Conservation (phyloP, 257 asterid genomes). For the Thymus mandschuricus region DNA sequence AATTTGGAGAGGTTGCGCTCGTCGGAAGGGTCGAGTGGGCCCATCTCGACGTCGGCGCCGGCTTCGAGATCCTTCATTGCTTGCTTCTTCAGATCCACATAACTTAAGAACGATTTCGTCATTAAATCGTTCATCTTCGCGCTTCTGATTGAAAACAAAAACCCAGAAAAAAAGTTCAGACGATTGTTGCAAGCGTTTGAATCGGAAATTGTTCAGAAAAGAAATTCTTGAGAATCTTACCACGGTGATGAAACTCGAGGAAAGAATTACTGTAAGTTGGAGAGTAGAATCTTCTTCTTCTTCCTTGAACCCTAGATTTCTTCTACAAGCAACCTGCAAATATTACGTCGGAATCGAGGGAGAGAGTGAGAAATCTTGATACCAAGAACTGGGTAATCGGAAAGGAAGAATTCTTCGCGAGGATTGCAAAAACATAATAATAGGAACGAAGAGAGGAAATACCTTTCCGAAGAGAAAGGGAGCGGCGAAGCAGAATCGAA, state of each 20-base stretch:
- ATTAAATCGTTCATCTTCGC: conserved; percentile 75
- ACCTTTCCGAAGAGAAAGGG: conserved; percentile 31
- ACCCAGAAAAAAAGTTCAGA: background rate
- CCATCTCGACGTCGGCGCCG: conserved; percentile 65
- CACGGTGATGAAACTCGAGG: conserved; percentile 27
- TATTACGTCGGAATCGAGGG: conserved; percentile 11
- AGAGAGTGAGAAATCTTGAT: background rate
- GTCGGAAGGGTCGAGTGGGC: conserved; percentile 61
- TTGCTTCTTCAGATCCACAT: conserved; percentile 81
- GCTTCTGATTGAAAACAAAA: conserved; percentile 33
- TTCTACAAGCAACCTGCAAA: conserved; percentile 25
- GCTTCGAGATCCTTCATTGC: conserved; percentile 67
- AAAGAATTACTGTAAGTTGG: background rate
- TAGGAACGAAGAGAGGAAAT: background rate
- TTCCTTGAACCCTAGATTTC: conserved; percentile 3
- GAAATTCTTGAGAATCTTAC: conserved; percentile 5
- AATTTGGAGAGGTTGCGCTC: conserved; percentile 57
- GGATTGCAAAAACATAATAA: background rate
- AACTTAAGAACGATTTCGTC: conserved; percentile 76
- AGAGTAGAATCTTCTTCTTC: background rate
- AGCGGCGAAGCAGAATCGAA: background rate
- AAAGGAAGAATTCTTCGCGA: background rate
- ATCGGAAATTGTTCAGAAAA: background rate
- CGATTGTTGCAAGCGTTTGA: background rate
- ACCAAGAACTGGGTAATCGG: background rate